Evolutionary conservation across 2,329 filamentous ascomycete species (phyloP).

Genomic region (Paracoccidioides lutzii): DNA sequence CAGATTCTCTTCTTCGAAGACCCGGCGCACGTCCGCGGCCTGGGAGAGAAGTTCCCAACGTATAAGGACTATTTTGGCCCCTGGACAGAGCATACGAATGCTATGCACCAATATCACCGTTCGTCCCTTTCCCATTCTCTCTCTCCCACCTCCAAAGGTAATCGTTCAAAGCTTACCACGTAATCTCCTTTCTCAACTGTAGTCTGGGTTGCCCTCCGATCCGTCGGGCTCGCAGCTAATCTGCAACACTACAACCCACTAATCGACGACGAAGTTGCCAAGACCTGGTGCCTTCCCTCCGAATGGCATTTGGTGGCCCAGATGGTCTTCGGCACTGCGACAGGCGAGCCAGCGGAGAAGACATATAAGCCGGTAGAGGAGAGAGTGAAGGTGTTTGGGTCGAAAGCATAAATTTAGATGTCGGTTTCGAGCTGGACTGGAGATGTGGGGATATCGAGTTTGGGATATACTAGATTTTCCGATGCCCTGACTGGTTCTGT

Average conservation of each 20-base stretch:
- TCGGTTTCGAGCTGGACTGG: not conserved
- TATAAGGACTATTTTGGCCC: constrained; percentile 69
- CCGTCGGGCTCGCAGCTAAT: constrained; percentile 75
- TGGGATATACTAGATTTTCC: not conserved
- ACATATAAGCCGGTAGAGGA: constrained; percentile 51
- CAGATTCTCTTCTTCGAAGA: constrained; percentile 76
- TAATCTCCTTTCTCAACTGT: not conserved
- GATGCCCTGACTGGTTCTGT: no score
- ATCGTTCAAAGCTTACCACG: no score
- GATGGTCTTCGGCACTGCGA: constrained; percentile 61
- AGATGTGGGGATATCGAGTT: not conserved
- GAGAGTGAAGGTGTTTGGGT: constrained; percentile 50
- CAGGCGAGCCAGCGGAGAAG: constrained; percentile 48
- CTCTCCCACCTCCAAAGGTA: no score
- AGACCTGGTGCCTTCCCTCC: constrained; percentile 55
- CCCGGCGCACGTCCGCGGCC: constrained; percentile 48
- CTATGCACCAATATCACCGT: constrained; percentile 65
- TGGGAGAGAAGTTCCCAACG: constrained; percentile 55
- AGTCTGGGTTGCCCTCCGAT: constrained; percentile 70
- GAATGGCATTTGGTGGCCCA: constrained; percentile 70
- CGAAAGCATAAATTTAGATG: not conserved
- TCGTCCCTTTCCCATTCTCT: constrained; percentile 10
- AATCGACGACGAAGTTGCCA: constrained; percentile 58
- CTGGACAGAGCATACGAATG: constrained; percentile 65
- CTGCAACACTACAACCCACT: constrained; percentile 90